Percentiles rank a stretch among this genome's conserved stretches.
phyloP scores from a whole-genome alignment of 305 asterid genomes.

The Solanum hybrid region DNA sequence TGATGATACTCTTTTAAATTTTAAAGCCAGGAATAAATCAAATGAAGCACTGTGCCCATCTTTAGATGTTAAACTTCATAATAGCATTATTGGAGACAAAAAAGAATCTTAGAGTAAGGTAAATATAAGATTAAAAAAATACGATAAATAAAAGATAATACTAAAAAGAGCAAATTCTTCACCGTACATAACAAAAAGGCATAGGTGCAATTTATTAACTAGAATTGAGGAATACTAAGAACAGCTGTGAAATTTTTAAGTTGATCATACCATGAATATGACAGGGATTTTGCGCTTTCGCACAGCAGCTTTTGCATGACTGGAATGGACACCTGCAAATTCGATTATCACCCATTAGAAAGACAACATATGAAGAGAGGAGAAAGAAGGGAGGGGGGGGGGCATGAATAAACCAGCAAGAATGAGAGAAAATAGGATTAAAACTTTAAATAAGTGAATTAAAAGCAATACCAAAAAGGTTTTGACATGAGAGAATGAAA shows the following conservation, averaged over 20 bases:
- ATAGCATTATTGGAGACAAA: background rate
- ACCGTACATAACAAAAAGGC: background rate
- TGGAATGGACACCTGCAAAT: slow-evolving; percentile 82
- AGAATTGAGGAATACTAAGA: background rate
- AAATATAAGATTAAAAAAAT: background rate
- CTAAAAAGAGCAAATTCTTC: background rate
- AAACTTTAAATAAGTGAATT: background rate
- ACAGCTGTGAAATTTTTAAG: background rate
- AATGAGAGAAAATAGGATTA: background rate
- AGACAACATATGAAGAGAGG: background rate
- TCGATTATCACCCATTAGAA: slow-evolving; percentile 13
- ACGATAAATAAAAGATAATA: background rate
- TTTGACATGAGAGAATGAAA: background rate
- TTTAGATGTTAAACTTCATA: background rate
- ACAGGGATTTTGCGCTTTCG: slow-evolving; percentile 96
- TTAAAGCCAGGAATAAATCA: background rate
- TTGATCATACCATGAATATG: slow-evolving; percentile 73
- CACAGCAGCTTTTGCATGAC: slow-evolving; percentile 92
- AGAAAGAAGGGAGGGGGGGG: background rate
- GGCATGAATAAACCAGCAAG: background rate
- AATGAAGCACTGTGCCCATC: background rate
- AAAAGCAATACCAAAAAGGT: background rate
- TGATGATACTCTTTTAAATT: background rate
- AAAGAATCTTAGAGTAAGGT: background rate
- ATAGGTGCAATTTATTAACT: background rate